A percentile compares a stretch with the other conserved stretches of the same genome.
phyloP scores from a whole-genome alignment of 805 yeast genomes.

The Wickerhamomyces tratensis region DNA sequence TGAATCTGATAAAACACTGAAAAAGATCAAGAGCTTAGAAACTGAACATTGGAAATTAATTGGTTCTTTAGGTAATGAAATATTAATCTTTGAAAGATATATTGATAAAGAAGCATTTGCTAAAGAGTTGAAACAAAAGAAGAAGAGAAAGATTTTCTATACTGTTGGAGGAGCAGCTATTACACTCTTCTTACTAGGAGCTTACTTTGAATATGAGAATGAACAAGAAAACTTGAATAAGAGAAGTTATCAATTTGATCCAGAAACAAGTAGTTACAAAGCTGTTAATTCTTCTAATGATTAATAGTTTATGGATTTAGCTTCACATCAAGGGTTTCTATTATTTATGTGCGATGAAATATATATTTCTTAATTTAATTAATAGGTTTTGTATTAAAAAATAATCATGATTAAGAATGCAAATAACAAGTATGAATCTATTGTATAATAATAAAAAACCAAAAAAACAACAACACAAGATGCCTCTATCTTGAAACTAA shows the following conservation, averaged over 20 bases:
- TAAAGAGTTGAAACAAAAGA: background rate
- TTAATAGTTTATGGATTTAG: too few relatives aligned
- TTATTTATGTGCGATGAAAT: too few relatives aligned
- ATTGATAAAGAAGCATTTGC: conserved; percentile 7
- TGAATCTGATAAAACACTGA: conserved; percentile 25
- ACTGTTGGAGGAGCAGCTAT: conserved; percentile 1
- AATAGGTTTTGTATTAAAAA: too few relatives aligned
- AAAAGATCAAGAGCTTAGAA: conserved; percentile 32
- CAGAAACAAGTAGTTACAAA: background rate
- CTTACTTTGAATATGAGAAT: conserved; percentile 6
- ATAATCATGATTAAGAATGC: too few relatives aligned
- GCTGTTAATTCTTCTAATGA: too few relatives aligned
- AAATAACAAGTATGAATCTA: too few relatives aligned
- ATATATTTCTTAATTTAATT: too few relatives aligned
- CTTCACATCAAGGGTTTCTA: too few relatives aligned
- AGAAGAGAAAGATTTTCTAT: conserved; percentile 2
- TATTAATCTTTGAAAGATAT: conserved; percentile 31
- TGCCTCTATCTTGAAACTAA: too few relatives aligned
- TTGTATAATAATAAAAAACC: too few relatives aligned
- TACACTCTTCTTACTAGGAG: background rate
- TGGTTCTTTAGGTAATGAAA: conserved; percentile 34
- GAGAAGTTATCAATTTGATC: background rate
- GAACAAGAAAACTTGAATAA: conserved; percentile 2
- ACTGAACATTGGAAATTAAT: conserved; percentile 42
- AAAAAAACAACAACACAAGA: too few relatives aligned